Percentiles rank a stretch among this genome's conserved stretches.
Conservation (phyloP, 208 protist species). For the Tritrichomonas musculus region DNA sequence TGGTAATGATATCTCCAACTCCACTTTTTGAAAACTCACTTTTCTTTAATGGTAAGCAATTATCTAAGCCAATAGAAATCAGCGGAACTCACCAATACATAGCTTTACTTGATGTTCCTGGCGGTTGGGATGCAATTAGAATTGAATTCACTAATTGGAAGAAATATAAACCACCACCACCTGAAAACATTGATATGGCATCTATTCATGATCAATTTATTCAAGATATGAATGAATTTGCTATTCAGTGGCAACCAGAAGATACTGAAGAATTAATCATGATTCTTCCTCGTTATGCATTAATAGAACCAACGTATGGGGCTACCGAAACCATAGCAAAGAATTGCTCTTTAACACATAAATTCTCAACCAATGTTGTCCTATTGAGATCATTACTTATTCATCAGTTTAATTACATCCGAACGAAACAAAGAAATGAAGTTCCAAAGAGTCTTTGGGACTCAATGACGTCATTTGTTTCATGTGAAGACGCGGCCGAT, state of each 20-base stretch:
- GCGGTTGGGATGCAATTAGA: not conserved
- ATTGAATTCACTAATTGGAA: not conserved
- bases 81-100: not conserved
- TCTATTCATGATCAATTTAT: not conserved
- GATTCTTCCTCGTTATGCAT: not conserved
- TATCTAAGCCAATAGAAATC: not conserved
- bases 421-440: not conserved
- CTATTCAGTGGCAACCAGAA: not conserved
- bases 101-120: not conserved
- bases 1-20: not conserved
- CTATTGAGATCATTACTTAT: not conserved
- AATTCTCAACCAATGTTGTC: not conserved
- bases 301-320: not conserved
- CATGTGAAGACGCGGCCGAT: not conserved
- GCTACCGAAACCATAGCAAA: not conserved
- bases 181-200: too few relatives aligned
- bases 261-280: not conserved
- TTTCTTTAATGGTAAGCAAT: not conserved
- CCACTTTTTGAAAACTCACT: not conserved
- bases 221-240: constrained; percentile 23
- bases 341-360: not conserved
- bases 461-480: not conserved
- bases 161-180: not conserved
- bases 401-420: not conserved
- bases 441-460: not conserved